Percentiles rank a stretch among this genome's conserved stretches.
These are phyloP conservation scores for Trichoderma gamsii DNA, from an alignment of 495 filamentous ascomycete species.

Conservation along the genomic window DNA sequence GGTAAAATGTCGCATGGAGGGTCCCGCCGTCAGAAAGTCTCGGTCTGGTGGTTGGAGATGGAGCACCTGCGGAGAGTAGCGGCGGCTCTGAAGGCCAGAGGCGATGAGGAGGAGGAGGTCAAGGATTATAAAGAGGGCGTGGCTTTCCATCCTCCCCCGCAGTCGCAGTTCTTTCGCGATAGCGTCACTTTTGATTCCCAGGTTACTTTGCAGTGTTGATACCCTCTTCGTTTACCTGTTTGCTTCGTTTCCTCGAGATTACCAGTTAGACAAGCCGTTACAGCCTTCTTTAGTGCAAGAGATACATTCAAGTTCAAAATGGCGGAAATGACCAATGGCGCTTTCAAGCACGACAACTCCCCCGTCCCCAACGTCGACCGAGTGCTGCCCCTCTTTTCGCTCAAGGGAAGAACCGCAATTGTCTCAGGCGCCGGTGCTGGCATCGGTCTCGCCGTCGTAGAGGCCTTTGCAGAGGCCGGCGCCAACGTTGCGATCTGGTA, in stretches of 20 bases:
- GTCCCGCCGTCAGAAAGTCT: not conserved
- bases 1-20: slow-evolving; percentile 9
- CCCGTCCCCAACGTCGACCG: slow-evolving; percentile 52
- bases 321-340: slow-evolving; percentile 44
- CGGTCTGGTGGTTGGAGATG: not conserved
- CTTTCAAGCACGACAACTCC: slow-evolving; percentile 57
- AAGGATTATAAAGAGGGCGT: slow-evolving; percentile 17
- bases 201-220: not conserved
- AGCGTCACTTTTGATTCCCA: not conserved
- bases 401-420: slow-evolving; percentile 78
- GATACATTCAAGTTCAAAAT: slow-evolving; percentile 23
- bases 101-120: slow-evolving; percentile 16
- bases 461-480: slow-evolving; percentile 71
- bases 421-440: slow-evolving; percentile 76
- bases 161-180: not conserved
- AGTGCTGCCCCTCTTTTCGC: slow-evolving; percentile 73
- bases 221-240: not conserved
- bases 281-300: not conserved
- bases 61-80: not conserved
- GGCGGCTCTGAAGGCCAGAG: too few species aligned
- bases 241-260: not conserved
- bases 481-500: slow-evolving; percentile 88
- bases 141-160: not conserved
- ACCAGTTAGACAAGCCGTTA: not conserved
- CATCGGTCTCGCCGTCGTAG: slow-evolving; percentile 73